phyloP scores from a whole-genome alignment of 2,329 filamentous ascomycete genomes.

The Aspergillus fumigatus region DNA sequence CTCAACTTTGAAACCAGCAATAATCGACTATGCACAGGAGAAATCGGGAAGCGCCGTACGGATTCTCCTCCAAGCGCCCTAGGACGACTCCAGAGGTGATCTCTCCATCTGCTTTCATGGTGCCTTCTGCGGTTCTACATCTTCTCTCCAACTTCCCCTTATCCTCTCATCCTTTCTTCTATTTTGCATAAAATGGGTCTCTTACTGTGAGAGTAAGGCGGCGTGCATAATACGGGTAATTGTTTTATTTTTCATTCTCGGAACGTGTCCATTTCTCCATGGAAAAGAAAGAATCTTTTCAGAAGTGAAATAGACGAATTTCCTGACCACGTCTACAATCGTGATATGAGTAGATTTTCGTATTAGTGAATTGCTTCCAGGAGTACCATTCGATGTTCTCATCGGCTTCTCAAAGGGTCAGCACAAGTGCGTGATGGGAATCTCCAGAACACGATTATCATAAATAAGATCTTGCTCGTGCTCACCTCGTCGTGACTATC shows the following conservation, averaged over 20 bases:
- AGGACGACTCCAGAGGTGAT: background rate
- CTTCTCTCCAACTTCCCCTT: background rate
- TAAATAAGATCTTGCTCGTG: background rate
- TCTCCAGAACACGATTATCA: background rate
- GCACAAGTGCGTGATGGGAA: background rate
- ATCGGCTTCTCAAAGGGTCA: background rate
- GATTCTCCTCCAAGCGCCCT: background rate
- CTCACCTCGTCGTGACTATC: background rate
- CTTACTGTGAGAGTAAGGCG: conserved; percentile 15
- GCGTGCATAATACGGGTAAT: conserved; percentile 12
- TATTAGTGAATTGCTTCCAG: background rate
- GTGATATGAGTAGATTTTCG: background rate
- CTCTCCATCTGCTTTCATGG: background rate
- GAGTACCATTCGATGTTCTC: background rate
- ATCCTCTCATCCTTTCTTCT: conserved; percentile 7
- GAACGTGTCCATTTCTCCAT: background rate
- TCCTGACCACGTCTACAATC: background rate
- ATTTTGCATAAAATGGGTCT: conserved; percentile 17
- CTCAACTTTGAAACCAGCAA: background rate
- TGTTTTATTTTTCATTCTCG: background rate
- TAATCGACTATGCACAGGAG: conserved; percentile 13
- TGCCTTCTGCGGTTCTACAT: background rate
- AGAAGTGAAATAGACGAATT: background rate
- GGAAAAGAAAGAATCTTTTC: background rate
- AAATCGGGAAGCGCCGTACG: conserved; percentile 5